phyloP scores from a whole-genome alignment of 805 yeast genomes.

The Ascoidea rubescens region DNA sequence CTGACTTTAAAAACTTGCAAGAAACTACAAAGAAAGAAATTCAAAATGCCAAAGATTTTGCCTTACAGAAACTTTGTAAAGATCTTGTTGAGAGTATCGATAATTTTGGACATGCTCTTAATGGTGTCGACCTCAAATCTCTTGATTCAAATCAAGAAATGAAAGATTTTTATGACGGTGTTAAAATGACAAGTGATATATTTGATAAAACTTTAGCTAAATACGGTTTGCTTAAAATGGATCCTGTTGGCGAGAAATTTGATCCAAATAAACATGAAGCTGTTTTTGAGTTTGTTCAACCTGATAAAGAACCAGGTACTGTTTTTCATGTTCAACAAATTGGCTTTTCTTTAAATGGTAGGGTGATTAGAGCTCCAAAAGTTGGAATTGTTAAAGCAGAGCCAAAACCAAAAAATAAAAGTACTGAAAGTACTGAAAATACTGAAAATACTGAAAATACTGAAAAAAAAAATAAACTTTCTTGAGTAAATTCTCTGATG shows the following conservation, averaged over 20 bases:
- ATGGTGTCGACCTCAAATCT: conserved; percentile 38
- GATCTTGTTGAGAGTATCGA: conserved; percentile 84
- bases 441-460: too few relatives aligned
- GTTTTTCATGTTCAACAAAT: conserved; percentile 87
- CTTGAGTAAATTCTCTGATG: background rate
- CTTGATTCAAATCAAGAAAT: conserved; percentile 47
- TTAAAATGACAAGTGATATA: conserved; percentile 75
- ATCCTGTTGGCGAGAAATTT: conserved; percentile 74
- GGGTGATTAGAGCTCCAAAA: conserved; percentile 91
- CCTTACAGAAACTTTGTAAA: conserved; percentile 82
- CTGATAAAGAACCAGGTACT: conserved; percentile 84
- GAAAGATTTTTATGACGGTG: conserved; percentile 72
- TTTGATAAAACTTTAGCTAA: conserved; percentile 70
- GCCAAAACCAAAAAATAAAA: conserved; percentile 14
- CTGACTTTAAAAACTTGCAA: conserved; percentile 88
- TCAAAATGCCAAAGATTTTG: conserved; percentile 79
- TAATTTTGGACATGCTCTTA: conserved; percentile 77
- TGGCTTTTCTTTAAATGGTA: conserved; percentile 73
- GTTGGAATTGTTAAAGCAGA: conserved; percentile 76
- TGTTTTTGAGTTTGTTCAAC: conserved; percentile 74
- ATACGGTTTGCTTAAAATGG: conserved; percentile 71
- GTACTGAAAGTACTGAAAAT: background rate
- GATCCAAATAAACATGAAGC: conserved; percentile 94
- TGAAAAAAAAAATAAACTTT: background rate
- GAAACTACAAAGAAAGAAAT: conserved; percentile 80